Base-by-base conservation (phyloP, 306 rosid genomes). In the Corylus heterophylla region DNA sequence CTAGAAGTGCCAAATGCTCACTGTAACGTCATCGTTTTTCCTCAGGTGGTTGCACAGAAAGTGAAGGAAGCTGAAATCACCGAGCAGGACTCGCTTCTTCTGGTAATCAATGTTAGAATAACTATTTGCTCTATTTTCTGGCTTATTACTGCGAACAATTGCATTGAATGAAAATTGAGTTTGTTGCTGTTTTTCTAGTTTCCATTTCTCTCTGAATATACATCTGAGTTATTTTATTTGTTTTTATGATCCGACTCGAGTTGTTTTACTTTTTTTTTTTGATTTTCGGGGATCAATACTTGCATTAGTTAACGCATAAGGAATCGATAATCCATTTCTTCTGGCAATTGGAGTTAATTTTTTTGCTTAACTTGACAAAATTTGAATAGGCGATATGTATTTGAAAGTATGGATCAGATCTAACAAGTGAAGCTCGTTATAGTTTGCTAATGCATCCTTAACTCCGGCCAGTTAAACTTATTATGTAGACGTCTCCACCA, bases 71-170 rank as follows among this genome's bases (percentile, higher is more conserved):
- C 97, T 54, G 97, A 93, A 84, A 93, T 93, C 82, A 93, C 96
- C 31, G 94, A 95, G 87, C 99, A 93, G 90, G 91, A 91, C 42
- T 95, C 99, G 48, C 99, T 93, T 83, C 99, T 91, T 85, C 98
- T 95, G 91, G 99, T 93, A 69, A 83, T 77, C 54, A 27, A 10
- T 12, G 12, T 68, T 14, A 18, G 12, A 68, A 68, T 1, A 39
- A n/a, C 71, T 3, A 16, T 37, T 67, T 37, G 17, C 37, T 4
- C 13, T 0, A 0, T 39, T 68, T 68, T 31, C 1, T 12, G 7
- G 64, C 5, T 31, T 31, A 7, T 16, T 52, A 27, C 45, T 14
- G 29, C 54, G 56, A 12, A 76, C 71, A 8, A 74, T 82, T 31
- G 13, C 2, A 77, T 80, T n/a, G 45, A 45, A 13, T 9, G 29